Percentiles rank a stretch among this genome's conserved stretches.
Evolutionary conservation across 805 yeast genomes (phyloP).

Genomic region (Huiozyma sinensis): DNA sequence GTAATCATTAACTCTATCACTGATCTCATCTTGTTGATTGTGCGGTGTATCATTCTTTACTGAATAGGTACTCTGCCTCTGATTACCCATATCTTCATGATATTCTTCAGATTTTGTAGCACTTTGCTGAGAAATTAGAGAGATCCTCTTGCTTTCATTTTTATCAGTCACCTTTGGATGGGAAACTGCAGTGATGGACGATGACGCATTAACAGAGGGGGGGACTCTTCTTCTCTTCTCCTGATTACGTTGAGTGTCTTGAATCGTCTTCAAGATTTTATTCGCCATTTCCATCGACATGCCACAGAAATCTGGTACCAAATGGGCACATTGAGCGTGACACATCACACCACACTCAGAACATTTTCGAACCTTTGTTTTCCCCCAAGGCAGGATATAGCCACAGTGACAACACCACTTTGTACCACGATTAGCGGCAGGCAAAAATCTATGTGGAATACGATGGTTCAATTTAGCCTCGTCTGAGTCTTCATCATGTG

Average conservation of each 20-base stretch:
- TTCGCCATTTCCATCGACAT: slow-evolving; percentile 97
- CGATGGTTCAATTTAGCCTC: slow-evolving; percentile 85
- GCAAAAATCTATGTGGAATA: slow-evolving; percentile 93
- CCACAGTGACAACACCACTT: slow-evolving; percentile 99
- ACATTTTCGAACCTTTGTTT: slow-evolving; percentile 86
- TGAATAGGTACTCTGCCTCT: not conserved
- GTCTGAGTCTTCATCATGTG: slow-evolving; percentile 57
- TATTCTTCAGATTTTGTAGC: not conserved
- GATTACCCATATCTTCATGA: not conserved
- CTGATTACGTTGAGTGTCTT: slow-evolving; percentile 46
- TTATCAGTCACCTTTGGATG: not conserved
- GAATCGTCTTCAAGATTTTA: slow-evolving; percentile 73
- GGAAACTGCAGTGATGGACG: not conserved
- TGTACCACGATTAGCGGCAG: slow-evolving; percentile 86
- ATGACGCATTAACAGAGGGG: not conserved
- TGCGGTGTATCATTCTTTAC: slow-evolving; percentile 1
- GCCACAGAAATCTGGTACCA: slow-evolving; percentile 97
- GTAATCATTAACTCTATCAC: slow-evolving; percentile 17
- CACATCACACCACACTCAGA: slow-evolving; percentile 91
- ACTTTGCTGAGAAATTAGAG: not conserved
- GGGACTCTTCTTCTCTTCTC: slow-evolving; percentile 15
- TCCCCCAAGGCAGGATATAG: slow-evolving; percentile 88
- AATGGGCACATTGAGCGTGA: slow-evolving; percentile 82
- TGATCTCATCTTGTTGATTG: slow-evolving; percentile 5
- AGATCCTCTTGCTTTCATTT: not conserved